Percentiles rank a stretch among this genome's conserved stretches.
Evolutionary conservation across 192 early-diverging fungal species (phyloP).

Genomic region (Mortierella claussenii): DNA sequence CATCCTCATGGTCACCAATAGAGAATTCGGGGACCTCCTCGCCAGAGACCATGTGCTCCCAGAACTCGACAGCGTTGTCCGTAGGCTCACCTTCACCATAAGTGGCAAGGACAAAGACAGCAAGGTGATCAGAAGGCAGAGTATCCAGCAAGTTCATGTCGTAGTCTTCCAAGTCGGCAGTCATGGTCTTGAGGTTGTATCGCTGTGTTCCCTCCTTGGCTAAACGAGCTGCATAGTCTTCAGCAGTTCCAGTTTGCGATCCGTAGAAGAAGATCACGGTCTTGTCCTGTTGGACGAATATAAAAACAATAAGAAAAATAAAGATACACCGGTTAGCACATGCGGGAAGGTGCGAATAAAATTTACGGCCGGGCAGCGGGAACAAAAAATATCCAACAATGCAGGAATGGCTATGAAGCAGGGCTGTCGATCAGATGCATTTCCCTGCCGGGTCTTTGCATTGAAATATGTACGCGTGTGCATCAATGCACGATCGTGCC

Average conservation of each 20-base stretch:
- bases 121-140: conserved; percentile 75
- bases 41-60: conserved; percentile 80
- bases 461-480: too few species aligned
- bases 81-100: conserved; percentile 99
- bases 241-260: conserved; percentile 98
- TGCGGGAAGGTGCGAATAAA: too few species aligned
- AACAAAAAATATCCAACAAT: too few species aligned
- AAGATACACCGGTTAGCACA: neutral
- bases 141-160: conserved; percentile 86
- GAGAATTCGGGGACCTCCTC: conserved; percentile 77
- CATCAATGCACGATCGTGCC: too few species aligned
- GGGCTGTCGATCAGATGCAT: too few species aligned
- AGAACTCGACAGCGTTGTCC: conserved; percentile 96
- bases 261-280: conserved; percentile 93
- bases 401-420: too few species aligned
- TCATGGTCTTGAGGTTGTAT: conserved; percentile 79
- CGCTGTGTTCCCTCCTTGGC: conserved; percentile 85
- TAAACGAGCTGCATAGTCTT: conserved; percentile 94
- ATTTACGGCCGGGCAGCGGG: too few species aligned
- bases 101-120: conserved; percentile 95
- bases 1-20: conserved; percentile 65
- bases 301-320: neutral
- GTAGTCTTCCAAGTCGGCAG: conserved; percentile 91
- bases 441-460: too few species aligned
- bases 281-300: conserved; percentile 62